Evolutionary conservation across 2,329 filamentous ascomycete genomes (phyloP).

Genomic region (Aspergillus intermedius): DNA sequence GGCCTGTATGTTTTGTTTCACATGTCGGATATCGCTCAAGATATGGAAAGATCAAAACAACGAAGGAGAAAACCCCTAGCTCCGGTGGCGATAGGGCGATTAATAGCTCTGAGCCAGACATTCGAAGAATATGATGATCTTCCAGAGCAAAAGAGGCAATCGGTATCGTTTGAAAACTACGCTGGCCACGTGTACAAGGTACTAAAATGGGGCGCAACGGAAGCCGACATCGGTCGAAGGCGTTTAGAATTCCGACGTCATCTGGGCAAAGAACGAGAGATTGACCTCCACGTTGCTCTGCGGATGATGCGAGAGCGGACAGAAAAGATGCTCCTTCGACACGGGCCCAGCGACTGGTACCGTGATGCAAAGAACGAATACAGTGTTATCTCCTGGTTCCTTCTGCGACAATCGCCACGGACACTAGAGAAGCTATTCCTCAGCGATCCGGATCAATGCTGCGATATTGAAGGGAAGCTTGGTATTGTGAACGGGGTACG

Average conservation of each 20-base stretch:
- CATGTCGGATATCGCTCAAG: conserved; percentile 21
- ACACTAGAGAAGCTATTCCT: conserved; percentile 21
- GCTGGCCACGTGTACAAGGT: conserved; percentile 18
- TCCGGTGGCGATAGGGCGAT: conserved; percentile 10
- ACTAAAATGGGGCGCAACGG: conserved; percentile 16
- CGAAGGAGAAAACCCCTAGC: conserved; percentile 5
- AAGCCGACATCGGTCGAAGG: conserved; percentile 20
- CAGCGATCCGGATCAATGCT: conserved; percentile 20
- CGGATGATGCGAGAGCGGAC: conserved; percentile 25
- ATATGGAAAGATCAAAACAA: conserved; percentile 9
- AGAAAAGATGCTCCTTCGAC: conserved; percentile 24
- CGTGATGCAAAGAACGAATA: conserved; percentile 20
- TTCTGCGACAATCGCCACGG: conserved; percentile 19
- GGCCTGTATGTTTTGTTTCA: conserved; percentile 24
- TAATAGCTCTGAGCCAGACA: conserved; percentile 11
- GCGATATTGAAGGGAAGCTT: conserved; percentile 13
- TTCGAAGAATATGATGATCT: conserved; percentile 16
- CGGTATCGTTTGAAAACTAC: conserved; percentile 14
- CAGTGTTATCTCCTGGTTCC: conserved; percentile 23
- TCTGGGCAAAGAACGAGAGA: conserved; percentile 17
- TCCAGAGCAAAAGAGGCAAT: conserved; percentile 7
- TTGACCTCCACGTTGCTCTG: conserved; percentile 22
- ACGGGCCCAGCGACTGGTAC: conserved; percentile 21
- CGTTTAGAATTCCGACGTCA: conserved; percentile 17
- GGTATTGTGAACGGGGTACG: conserved; percentile 6